Base-by-base conservation (phyloP, 495 filamentous ascomycete species). In the Viridothelium virens region DNA sequence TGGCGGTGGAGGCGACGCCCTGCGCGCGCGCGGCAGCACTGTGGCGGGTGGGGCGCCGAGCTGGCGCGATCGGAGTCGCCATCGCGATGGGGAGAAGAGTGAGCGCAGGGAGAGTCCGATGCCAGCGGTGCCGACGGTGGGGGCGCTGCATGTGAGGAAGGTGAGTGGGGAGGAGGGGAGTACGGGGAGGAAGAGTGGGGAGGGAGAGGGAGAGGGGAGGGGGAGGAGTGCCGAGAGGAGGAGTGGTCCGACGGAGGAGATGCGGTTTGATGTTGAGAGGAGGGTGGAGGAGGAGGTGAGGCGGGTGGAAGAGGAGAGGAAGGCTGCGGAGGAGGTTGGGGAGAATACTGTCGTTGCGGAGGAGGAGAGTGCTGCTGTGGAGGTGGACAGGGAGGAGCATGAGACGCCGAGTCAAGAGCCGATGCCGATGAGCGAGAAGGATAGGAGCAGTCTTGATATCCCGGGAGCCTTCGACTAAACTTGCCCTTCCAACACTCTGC, bases 181-280 rank as follows among this genome's bases (percentile, higher is more conserved):
- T 46, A 5, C 41, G 41, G 6, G 14, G 41, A 46, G 6, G 41
- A n/a, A 44, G 41, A 7, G 41, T 44, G 41, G 14, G 7, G 41
- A 44, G 14, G 48, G 12, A 5, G 48, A 9, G 9, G 18, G 48
- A 25, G n/a, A 14, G 53, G 53, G 36, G 53, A 9, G 53, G 53
- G 18, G 7, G 53, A 18, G 53, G 25, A 59, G 53, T 14, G 25
- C 25, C 3, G 53, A 59, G 18, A 18, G 53, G 5, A 18, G 53
- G 25, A 59, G 53, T 18, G 53, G 53, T 18, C 53, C 53, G 53
- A 59, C 53, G 31, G 53, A 59, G 53, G 25, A 59, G 31, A 3
- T 11, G 25, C n/a, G 31, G 53, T 59, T 59, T 14, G 53, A 59
- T 59, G 53, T 59, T 7, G 53, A 59, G 53, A 59, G 53, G 53